These are phyloP conservation scores for Chionographis japonica DNA, from an alignment of 106 monocot genomes.

Conservation along the genomic window DNA sequence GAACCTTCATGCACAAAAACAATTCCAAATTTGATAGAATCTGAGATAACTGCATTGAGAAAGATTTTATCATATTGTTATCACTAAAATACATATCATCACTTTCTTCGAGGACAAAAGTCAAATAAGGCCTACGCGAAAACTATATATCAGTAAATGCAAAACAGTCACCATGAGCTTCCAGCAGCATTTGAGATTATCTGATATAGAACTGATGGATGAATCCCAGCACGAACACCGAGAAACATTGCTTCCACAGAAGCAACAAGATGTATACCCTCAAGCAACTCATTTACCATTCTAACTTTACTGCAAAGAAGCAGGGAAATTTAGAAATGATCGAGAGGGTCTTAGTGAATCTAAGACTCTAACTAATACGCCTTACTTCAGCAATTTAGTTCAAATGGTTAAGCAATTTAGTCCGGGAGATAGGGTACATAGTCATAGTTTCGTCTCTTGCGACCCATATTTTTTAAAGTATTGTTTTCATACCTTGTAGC, in stretches of 20 bases:
- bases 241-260: conserved; percentile 89
- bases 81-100: no score
- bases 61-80: no score
- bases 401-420: background rate
- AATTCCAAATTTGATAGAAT: background rate
- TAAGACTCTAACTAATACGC: background rate
- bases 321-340: conserved; percentile 2
- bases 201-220: conserved; percentile 84
- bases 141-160: background rate
- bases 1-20: background rate
- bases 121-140: background rate
- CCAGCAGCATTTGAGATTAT: conserved; percentile 99
- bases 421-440: no score
- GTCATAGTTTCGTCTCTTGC: no score
- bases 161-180: conserved; percentile 69
- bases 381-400: background rate
- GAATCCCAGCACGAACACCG: conserved; percentile 76
- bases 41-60: no score
- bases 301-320: conserved; percentile 65
- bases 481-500: no score
- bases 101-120: conserved; percentile 2
- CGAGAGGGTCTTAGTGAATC: background rate
- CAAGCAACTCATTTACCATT: conserved; percentile 74
- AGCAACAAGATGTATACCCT: conserved; percentile 83
- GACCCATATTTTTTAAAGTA: no score